A percentile compares a stretch with the other conserved stretches of the same genome.
Conservation (phyloP, 2,329 filamentous ascomycete genomes). For the Hyphodiscus sp. region DNA sequence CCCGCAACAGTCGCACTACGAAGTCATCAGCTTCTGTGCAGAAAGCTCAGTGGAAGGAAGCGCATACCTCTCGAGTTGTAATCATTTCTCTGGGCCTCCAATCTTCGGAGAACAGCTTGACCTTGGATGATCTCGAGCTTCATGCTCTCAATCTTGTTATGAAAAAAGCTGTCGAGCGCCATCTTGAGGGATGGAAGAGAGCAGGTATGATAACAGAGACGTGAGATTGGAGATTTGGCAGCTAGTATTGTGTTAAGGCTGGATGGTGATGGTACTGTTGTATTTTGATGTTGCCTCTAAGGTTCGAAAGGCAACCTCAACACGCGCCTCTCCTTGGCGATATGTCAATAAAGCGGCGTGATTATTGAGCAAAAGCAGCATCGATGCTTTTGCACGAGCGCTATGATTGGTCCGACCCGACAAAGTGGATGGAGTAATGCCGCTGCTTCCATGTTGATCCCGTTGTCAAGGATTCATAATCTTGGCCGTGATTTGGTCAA, state of each 20-base stretch:
- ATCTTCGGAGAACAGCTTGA: conserved; percentile 85
- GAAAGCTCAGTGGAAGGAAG: background rate
- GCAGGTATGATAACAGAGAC: background rate
- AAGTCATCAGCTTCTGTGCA: conserved; percentile 15
- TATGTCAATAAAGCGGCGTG: no score
- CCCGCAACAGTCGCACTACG: conserved; percentile 76
- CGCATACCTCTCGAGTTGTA: conserved; percentile 79
- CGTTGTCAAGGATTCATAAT: background rate
- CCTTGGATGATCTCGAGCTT: conserved; percentile 99
- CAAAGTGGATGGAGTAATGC: no score
- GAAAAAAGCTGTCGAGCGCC: conserved; percentile 99
- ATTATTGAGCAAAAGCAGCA: no score
- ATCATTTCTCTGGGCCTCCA: conserved; percentile 97
- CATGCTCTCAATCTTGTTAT: conserved; percentile 99
- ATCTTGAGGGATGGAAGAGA: conserved; percentile 50
- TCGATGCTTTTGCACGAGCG: background rate
- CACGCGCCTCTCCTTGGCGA: no score
- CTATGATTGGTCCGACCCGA: background rate
- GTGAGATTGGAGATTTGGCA: background rate
- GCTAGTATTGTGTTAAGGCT: conserved; percentile 2
- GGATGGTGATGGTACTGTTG: background rate
- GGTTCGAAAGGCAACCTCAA: no score
- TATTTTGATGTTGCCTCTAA: no score
- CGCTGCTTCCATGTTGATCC: no score
- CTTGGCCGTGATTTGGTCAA: background rate